These are phyloP conservation scores for Aechmea fasciata DNA, from an alignment of 176 grass and related monocot genomes.

Conservation along the genomic window DNA sequence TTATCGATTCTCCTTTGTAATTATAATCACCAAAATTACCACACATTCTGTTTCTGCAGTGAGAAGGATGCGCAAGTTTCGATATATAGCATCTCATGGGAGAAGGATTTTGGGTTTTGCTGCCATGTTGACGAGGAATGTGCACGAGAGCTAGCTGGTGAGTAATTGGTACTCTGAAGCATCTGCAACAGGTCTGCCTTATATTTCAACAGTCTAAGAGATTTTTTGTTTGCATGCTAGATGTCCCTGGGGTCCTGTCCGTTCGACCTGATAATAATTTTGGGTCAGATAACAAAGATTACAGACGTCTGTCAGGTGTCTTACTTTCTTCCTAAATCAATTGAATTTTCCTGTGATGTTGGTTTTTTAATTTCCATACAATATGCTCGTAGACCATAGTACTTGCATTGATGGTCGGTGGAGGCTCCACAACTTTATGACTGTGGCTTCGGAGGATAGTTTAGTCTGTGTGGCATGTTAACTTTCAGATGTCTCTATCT, in stretches of 20 bases:
- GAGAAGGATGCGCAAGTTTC: slow-evolving; percentile 89
- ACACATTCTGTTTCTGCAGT: slow-evolving; percentile 23
- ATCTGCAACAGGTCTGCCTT: background rate
- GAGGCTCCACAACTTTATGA: too few relatives aligned
- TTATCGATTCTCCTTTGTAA: too few relatives aligned
- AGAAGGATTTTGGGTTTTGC: slow-evolving; percentile 78
- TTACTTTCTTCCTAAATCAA: background rate
- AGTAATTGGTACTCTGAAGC: slow-evolving; percentile 10
- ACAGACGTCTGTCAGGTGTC: slow-evolving; percentile 40
- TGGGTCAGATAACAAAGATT: slow-evolving; percentile 50
- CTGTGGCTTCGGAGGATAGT: too few relatives aligned
- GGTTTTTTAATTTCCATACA: background rate
- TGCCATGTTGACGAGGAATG: slow-evolving; percentile 66
- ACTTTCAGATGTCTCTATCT: background rate
- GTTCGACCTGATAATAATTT: slow-evolving; percentile 51
- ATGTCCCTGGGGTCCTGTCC: slow-evolving; percentile 67
- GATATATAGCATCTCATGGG: slow-evolving; percentile 82
- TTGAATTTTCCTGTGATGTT: background rate
- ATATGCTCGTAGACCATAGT: background rate
- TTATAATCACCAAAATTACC: too few relatives aligned
- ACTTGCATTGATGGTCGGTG: too few relatives aligned
- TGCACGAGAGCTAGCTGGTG: slow-evolving; percentile 57
- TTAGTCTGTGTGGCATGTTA: too few relatives aligned
- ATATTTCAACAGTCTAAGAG: background rate
- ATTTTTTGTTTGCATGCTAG: slow-evolving; percentile 29